phyloP scores from a whole-genome alignment of 2,329 filamentous ascomycete genomes.

The Immersiporthe knoxdaviesiana region DNA sequence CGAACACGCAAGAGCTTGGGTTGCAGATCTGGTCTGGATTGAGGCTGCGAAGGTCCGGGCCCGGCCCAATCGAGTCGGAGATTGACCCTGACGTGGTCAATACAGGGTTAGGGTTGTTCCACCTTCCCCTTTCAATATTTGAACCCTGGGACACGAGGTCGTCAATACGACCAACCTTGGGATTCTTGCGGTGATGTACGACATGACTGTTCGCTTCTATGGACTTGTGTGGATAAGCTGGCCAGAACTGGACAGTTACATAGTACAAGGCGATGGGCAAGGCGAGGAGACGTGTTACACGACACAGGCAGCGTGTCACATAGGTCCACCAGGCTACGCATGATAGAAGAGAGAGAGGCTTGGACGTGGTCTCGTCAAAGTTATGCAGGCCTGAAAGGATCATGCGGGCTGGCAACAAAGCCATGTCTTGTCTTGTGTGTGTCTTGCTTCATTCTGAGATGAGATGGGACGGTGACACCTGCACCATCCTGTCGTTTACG shows the following conservation, averaged over 20 bases:
- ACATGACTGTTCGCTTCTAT: not conserved
- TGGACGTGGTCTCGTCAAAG: not conserved
- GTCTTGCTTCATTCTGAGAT: constrained; percentile 24
- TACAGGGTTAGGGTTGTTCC: not conserved
- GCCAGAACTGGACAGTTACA: not conserved
- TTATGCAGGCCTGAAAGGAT: not conserved
- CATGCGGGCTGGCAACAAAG: not conserved
- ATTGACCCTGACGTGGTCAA: not conserved
- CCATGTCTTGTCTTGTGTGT: constrained; percentile 20
- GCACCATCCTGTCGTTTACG: not conserved
- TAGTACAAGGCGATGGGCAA: not conserved
- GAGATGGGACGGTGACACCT: constrained; percentile 10
- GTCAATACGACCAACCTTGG: not conserved
- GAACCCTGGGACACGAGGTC: not conserved
- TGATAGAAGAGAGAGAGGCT: not conserved
- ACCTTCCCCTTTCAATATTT: not conserved
- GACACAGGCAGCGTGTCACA: not conserved
- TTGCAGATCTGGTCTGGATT: not conserved
- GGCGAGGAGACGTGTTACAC: not conserved
- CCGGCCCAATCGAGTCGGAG: not conserved
- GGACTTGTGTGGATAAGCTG: not conserved
- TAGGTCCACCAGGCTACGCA: constrained; percentile 7
- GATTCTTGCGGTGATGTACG: no score
- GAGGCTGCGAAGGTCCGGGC: constrained; percentile 12
- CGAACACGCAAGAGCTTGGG: not conserved